Evolutionary conservation across 1,284 basidiomycete species (phyloP), one percentile per base, ranked within the genome.

Genomic region (Microbotryum lychnidis-dioicae): DNA sequence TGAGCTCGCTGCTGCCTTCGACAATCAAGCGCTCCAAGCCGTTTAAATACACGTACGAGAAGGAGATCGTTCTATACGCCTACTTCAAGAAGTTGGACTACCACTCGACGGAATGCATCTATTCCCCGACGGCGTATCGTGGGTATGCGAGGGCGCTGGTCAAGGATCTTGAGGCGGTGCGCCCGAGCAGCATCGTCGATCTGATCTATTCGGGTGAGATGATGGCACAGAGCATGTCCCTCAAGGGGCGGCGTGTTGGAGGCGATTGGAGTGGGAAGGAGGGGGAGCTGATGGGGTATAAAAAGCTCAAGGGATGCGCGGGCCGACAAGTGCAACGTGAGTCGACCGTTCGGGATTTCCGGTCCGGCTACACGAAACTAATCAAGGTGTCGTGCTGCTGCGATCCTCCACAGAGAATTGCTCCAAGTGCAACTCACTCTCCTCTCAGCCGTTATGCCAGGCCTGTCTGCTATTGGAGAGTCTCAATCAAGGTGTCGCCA

Each of bases 31-130:
- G 96, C 52, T 93, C 89, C 64, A 99, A 99, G 77, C 94, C 94
- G 4, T 98, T 99, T 82, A 98, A 97, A 76, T 78, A 97, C 72
- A 87, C 92, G 0, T 98, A 98, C 73, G 96, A 99, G 78, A 99
- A 99, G 78, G 94, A 99, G 77, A 98, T 99, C 51, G 94, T 99
- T 67, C 97, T 99, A 93, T 75, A 70, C 63, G 73, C 70, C 21
- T 72, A 71, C 60, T 64, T 69, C 68, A 66, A 66, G 71, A 76
- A 77, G 76, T 81, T 99, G 44, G 93, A 97, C 73, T 99, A 99
- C 76, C 97, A 97, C 76, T 97, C 92, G 1, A 99, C 96, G 6
- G 94, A 99, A 75, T 99, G 94, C 75, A 97, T 97, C 72, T 98
- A 99, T 76, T 96, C 92, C 4, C 96, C 96, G 14, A 75, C 76